Conservation (phyloP, 441 rosid species). For the Corymbia citriodora region DNA sequence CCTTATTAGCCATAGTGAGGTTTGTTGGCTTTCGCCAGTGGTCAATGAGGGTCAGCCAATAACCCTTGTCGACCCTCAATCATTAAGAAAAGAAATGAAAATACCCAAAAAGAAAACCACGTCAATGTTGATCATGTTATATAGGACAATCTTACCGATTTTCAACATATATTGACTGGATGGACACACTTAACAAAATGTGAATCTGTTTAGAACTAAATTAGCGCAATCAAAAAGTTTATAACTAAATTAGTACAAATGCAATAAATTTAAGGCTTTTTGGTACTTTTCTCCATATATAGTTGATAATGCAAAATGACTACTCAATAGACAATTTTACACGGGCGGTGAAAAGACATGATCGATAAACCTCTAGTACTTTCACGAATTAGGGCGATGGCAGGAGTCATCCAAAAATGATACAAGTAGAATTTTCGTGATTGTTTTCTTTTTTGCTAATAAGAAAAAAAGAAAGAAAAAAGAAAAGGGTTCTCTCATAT, state of each 20-base stretch:
- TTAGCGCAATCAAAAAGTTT: no score
- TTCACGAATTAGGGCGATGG: background rate
- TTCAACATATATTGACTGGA: background rate
- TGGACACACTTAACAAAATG: background rate
- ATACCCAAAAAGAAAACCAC: no score
- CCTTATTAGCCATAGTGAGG: fast-evolving
- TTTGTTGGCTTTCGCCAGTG: fast-evolving
- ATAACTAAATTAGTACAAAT: fast-evolving
- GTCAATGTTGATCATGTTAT: background rate
- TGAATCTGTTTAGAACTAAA: no score
- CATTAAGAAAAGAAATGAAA: no score
- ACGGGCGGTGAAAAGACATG: background rate
- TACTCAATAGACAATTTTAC: background rate
- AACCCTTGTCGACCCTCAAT: fast-evolving
- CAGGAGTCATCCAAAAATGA: background rate
- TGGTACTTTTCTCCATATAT: fast-evolving
- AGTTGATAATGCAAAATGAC: background rate
- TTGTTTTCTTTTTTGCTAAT: background rate
- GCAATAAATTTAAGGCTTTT: no score
- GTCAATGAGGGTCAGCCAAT: fast-evolving
- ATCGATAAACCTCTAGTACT: background rate
- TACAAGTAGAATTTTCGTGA: background rate
- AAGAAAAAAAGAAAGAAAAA: background rate
- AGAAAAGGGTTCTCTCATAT: no score
- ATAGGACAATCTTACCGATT: fast-evolving